Base-by-base conservation (phyloP, 148 eudicot genomes). In the Cornus controversa region DNA sequence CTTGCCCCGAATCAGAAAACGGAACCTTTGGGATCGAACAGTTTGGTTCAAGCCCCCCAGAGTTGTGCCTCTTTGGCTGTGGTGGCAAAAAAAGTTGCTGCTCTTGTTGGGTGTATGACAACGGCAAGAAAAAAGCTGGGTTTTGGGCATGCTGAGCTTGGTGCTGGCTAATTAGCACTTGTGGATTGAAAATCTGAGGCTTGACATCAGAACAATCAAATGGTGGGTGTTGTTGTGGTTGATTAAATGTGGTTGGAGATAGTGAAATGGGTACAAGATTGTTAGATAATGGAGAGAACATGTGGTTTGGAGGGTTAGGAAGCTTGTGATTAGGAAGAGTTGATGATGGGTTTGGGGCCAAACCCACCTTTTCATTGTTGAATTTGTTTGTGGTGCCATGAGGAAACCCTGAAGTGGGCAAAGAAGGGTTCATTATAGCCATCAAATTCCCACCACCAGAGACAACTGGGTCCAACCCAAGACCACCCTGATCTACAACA, bases 11-110 rank as follows among this genome's bases (percentile, higher is more conserved):
- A 69, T 86, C 85, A 2, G 75, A 70, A 82, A 87, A 87, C 58
- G 86, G 83, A 66, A 66, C 83, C 70, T 83, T 83, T 3, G 79
- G 67, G 53, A 80, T 60, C 24, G 76, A 82, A 62, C 69, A 24
- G 78, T 75, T 18, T 75, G 72, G 82, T 76, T 85, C 26, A 71
- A 29, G 50, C 64, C 80, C 84, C 1, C 97, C 96, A 0, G 96
- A 80, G 81, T 93, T 90, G 81, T 87, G 94, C 69, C 96, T 70
- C 67, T 93, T 95, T 4, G 87, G 54, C 54, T 83, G 91, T 0
- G 94, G 96, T 24, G 87, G 90, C 36, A 80, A 67, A 22, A 81
- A 24, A 66, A 78, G 77, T 23, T 80, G 85, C 13, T 84, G 85
- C 4, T 90, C 85, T 8, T 84, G 86, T 34, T 78, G 84, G 5